Base-by-base conservation (phyloP, 805 yeast genomes). In the Starmerella bombicola region DNA sequence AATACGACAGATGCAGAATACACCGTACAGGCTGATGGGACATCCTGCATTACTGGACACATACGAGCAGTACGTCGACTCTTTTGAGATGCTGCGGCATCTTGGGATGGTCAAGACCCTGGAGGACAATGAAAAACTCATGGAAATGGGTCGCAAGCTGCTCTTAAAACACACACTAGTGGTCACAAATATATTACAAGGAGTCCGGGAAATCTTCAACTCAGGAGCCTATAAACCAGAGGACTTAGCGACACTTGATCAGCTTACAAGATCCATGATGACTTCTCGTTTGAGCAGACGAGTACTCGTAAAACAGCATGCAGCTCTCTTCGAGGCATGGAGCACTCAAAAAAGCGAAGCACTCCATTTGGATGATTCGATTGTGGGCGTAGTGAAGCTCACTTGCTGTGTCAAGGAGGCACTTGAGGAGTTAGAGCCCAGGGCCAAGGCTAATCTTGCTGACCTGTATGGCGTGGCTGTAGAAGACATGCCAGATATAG, bases 151-250 rank as follows among this genome's bases (percentile, higher is more conserved):
- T 41, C 68, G 72, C 21, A 65, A 69, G 24, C 70, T 85, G 47
- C 63, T 88, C 50, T 68, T 69, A 21, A 84, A 79, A 58, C 95
- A 88, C 61, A 69, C 84, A 36, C 64, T 79, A 40, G 81, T 84
- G 16, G 66, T 88, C 45, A 91, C 96, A 1, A 88, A 86, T 57
- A 65, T 86, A 45, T 80, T 88, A 68, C 81, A 85, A 85, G 97
- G 97, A 1, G 84, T 93, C 1, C 64, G 85, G 35, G 96, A 88
- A 53, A 78, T 48, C 7, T 38, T 46, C 30, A 37, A 20, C 17
- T n/a, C 12, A 6, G 21, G 35, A 23, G 23, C 45, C 78, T 47
- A 73, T 80, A 12, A 74, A 38, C 62, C 65, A 30, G 68, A 80
- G 53, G 78, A 84, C 3, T 76, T 73, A 43, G 60, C 65, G 2